Conservation (phyloP, 176 grass and related monocot genomes). For the Carex parvula region DNA sequence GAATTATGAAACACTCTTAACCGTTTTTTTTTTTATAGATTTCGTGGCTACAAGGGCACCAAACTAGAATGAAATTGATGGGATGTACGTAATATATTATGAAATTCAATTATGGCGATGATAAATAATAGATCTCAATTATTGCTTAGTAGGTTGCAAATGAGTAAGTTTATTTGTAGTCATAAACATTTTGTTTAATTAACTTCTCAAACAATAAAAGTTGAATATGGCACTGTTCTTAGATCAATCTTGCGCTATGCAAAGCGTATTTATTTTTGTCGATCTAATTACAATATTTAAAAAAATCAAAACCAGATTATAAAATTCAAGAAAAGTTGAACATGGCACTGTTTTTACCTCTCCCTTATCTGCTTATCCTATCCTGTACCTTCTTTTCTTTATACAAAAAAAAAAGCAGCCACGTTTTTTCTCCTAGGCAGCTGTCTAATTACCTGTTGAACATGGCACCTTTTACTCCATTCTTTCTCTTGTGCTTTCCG, state of each 20-base stretch:
- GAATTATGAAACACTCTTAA: not conserved
- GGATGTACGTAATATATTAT: not conserved
- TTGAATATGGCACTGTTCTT: too few species aligned
- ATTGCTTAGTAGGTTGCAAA: not conserved
- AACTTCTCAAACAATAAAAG: not conserved
- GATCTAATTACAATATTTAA: not conserved
- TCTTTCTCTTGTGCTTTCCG: not conserved
- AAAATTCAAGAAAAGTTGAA: not conserved
- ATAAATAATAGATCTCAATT: not conserved
- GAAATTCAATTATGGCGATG: not conserved
- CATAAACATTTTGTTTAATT: not conserved
- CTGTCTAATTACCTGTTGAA: not conserved
- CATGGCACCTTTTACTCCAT: not conserved
- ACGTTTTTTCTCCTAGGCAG: not conserved
- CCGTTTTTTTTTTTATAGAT: not conserved
- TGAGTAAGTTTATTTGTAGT: not conserved
- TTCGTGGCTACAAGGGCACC: not conserved
- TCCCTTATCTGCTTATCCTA: not conserved
- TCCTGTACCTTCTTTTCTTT: too few species aligned
- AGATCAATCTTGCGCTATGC: not conserved
- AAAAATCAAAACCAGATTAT: not conserved
- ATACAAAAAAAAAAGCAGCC: too few species aligned
- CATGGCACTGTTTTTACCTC: not conserved
- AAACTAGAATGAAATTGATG: not conserved
- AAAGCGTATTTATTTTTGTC: not conserved